Evolutionary conservation across 345 rosid species (phyloP), one percentile per base, ranked within the genome.

Genomic region (Arabis alpina): DNA sequence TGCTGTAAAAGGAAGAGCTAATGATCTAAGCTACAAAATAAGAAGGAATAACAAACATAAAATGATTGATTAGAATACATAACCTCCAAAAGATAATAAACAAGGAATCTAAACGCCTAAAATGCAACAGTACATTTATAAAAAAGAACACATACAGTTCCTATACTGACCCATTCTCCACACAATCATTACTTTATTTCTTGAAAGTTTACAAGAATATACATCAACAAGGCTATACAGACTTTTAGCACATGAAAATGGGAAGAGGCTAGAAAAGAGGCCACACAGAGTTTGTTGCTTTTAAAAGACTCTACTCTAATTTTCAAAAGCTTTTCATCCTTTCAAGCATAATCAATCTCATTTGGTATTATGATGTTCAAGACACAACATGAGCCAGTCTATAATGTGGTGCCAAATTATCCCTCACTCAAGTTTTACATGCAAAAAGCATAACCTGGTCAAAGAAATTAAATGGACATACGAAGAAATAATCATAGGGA

Each of bases 1-100:
- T 74, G 91, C 98, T 71, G 99, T 89, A 88, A 94, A 94, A 75
- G 97, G 97, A 83, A 93, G 97, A 77, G 98, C 98, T 85, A 94
- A 86, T 71, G 99, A 91, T 91, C 99, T 91, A 91, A 94, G 96
- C 99, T 94, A 94, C 90, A 89, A 77, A 63, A 78, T 67, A 69
- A 82, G 72, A 72, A 76, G 74, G 70, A 53, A 79, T 61, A 77
- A 81, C 76, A 79, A 88, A 66, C 77, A 85, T 71, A 78, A 70
- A 28, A 66, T 61, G 54, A 58, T 36, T 16, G 34, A 65, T 24
- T 52, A 58, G 54, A 76, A 52, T 43, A 12, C 37, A 54, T 61
- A 47, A 37, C 39, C 65, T 54, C 50, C 14, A 15, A 54, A 66
- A 60, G 55, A 59, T 66, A 45, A 44, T 54, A 52, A 36, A 67